Evolutionary conservation across 345 rosid genomes (phyloP), one percentile per base, ranked within the genome.

Genomic region (Triadica sebifera): DNA sequence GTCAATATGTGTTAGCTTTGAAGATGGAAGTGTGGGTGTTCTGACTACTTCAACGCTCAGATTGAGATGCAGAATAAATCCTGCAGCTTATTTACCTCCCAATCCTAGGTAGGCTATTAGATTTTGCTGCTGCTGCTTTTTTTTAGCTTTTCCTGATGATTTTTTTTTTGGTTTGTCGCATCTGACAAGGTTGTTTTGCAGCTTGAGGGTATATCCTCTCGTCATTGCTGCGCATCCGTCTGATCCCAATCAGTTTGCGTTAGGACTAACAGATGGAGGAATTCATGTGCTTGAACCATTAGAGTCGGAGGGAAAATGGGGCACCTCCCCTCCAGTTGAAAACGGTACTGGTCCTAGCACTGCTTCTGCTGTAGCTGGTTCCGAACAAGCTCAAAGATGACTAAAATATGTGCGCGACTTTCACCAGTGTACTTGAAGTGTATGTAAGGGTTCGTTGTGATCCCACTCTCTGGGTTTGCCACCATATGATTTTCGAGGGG

Each of bases 221-320:
- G 98, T 91, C 78, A 87, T 91, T 13, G 93, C 97, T 13, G 92
- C 93, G 38, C 91, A 93, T 78, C 93, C 97, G 34, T 75, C 85
- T 0, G 88, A 89, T 63, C 85, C 97, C 1, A 86, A 88, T 82
- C 97, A 91, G 79, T 86, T 93, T 79, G 98, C 93, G 4, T 79
- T 93, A 69, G 97, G 97, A 34, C 86, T 91, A 13, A 86, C 86
- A 4, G 89, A 93, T 16, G 97, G 97, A 4, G 86, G 87, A 38
- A 89, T 93, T 17, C 81, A 81, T 66, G 83, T 93, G 15, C 80
- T 89, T 5, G 98, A 91, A 77, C 98, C 98, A 60, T 73, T 71
- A 57, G 92, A 93, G 79, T 71, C 90, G 3, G 91, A 91, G 81
- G 92, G 93, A 10, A 87, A 85, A 82, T 93, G 98, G 97, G 98